Evolutionary conservation across 225 moss, liverwort and hornwort species (phyloP).

Genomic region (Bryum argenteum): DNA sequence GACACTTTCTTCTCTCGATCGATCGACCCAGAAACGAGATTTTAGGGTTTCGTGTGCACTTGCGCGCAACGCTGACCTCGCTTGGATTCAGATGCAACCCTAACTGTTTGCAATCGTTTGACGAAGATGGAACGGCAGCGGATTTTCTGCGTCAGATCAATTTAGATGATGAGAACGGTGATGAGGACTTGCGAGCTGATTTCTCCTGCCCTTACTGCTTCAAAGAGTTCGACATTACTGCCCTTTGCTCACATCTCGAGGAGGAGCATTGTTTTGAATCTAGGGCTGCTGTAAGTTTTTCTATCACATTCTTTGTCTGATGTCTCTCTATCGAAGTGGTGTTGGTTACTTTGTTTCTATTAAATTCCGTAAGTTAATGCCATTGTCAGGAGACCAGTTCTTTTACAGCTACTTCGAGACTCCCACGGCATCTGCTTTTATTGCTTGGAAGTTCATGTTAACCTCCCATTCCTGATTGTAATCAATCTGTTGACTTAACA

Average conservation of each 20-base stretch:
- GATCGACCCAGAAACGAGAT: too few species aligned
- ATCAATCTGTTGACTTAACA: too few species aligned
- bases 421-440: too few species aligned
- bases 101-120: neutral
- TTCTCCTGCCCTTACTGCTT: conserved; percentile 58
- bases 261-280: conserved; percentile 60
- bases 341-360: too few species aligned
- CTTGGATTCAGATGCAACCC: neutral
- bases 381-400: too few species aligned
- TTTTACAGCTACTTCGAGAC: too few species aligned
- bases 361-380: too few species aligned
- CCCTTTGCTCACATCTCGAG: conserved; percentile 54
- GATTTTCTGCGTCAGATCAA: conserved; percentile 49
- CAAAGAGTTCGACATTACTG: conserved; percentile 53
- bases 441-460: too few species aligned
- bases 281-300: conserved; percentile 48
- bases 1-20: too few species aligned
- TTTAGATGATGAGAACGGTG: conserved; percentile 47
- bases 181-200: conserved; percentile 51
- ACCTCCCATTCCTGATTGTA: too few species aligned
- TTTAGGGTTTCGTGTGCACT: conserved; percentile 22
- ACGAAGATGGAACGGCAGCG: neutral
- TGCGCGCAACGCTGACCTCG: neutral
- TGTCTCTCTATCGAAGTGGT: too few species aligned
- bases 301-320: neutral